Conservation (phyloP, 495 filamentous ascomycete species). For the Alectoria sarmentosa region DNA sequence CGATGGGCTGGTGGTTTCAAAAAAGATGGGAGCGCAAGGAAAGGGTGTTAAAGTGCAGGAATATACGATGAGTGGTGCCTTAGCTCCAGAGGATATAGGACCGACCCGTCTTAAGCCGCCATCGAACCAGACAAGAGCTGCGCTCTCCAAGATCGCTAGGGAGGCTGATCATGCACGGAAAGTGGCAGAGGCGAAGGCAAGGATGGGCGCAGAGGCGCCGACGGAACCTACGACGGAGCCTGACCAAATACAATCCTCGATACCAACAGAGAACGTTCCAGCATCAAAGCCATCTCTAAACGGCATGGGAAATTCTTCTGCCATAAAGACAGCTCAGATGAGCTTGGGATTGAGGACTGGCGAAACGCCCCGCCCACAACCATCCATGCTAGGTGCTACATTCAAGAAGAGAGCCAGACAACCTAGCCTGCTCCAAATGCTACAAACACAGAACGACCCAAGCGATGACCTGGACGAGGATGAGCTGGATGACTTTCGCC, state of each 20-base stretch:
- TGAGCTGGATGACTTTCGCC: slow-evolving; percentile 51
- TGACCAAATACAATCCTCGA: slow-evolving; percentile 12
- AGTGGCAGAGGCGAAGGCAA: slow-evolving; percentile 8
- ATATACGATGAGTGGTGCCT: slow-evolving; percentile 26
- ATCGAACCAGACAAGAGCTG: slow-evolving; percentile 13
- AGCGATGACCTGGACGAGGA: slow-evolving; percentile 45
- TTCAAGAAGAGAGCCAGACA: slow-evolving; percentile 60
- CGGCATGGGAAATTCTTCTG: not conserved
- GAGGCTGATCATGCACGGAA: slow-evolving; percentile 14
- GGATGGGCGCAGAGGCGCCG: not conserved
- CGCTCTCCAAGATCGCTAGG: slow-evolving; percentile 15
- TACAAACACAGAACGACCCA: slow-evolving; percentile 46
- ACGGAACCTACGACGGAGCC: not conserved
- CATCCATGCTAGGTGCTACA: slow-evolving; percentile 34
- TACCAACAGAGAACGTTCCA: slow-evolving; percentile 3
- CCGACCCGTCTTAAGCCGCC: slow-evolving; percentile 11
- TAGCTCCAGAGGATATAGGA: slow-evolving; percentile 20
- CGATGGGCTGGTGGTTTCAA: slow-evolving; percentile 25
- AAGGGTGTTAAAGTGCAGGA: slow-evolving; percentile 3
- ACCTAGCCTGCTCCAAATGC: slow-evolving; percentile 60
- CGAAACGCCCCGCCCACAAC: slow-evolving; percentile 19
- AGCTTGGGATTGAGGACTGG: slow-evolving; percentile 1
- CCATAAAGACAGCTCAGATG: not conserved
- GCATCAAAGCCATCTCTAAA: slow-evolving; percentile 10
- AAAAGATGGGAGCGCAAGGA: not conserved